Evolutionary conservation across 1,284 basidiomycete genomes (phyloP).

Genomic region (Ustilago nuda): DNA sequence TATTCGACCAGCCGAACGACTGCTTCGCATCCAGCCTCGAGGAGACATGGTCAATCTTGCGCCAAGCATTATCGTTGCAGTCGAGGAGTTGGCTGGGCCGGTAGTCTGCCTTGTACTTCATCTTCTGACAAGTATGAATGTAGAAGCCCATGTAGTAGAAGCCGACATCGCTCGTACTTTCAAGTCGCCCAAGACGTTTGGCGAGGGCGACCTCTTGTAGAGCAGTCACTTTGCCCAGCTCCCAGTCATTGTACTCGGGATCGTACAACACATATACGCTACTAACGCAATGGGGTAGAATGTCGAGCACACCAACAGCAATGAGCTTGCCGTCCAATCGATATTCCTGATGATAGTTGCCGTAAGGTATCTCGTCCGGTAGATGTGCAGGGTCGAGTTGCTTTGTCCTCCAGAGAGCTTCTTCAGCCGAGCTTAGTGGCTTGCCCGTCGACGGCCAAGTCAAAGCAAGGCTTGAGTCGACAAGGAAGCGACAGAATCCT

Average conservation of each 20-base stretch:
- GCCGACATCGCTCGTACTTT: constrained; percentile 19
- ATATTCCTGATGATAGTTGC: constrained; percentile 66
- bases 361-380: constrained; percentile 42
- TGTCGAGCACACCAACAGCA: constrained; percentile 89
- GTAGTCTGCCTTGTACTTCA: constrained; percentile 96
- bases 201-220: constrained; percentile 59
- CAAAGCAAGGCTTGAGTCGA: constrained; percentile 38
- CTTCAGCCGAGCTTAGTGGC: constrained; percentile 16
- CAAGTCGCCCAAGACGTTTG: constrained; percentile 41
- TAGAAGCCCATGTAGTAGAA: constrained; percentile 59
- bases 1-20: constrained; percentile 21
- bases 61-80: constrained; percentile 38
- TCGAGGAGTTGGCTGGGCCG: constrained; percentile 87
- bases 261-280: constrained; percentile 97
- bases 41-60: constrained; percentile 11
- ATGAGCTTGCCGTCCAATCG: constrained; percentile 79
- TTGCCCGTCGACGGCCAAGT: constrained; percentile 30
- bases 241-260: constrained; percentile 79
- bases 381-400: constrained; percentile 6
- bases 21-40: constrained; percentile 18
- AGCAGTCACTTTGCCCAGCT: constrained; percentile 78
- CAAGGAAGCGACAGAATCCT: constrained; percentile 61
- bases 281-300: constrained; percentile 88
- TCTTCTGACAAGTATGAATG: constrained; percentile 79
- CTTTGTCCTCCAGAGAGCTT: constrained; percentile 21